phyloP scores from a whole-genome alignment of 2,329 filamentous ascomycete genomes.

The Colletotrichum cuscutae region DNA sequence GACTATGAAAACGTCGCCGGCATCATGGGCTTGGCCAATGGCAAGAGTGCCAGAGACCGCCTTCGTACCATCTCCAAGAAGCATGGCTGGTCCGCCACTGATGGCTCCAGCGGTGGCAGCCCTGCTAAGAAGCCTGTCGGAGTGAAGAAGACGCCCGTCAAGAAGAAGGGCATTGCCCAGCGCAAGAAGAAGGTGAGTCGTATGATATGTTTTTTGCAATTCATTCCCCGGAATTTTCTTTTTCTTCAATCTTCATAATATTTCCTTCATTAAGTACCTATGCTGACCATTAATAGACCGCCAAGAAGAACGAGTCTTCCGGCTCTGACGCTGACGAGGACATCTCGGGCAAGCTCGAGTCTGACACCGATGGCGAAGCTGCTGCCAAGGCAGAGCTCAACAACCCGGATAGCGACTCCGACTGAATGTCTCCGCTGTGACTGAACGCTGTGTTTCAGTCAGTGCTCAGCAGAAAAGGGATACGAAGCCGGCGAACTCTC shows the following conservation, averaged over 20 bases:
- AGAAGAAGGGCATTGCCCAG: constrained; percentile 44
- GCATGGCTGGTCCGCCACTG: constrained; percentile 50
- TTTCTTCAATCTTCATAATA: no score
- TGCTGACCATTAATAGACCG: background rate
- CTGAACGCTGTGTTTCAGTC: background rate
- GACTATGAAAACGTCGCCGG: constrained; percentile 52
- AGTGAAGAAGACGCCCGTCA: constrained; percentile 46
- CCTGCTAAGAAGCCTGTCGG: constrained; percentile 37
- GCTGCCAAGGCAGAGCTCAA: constrained; percentile 3
- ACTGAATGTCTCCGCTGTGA: background rate
- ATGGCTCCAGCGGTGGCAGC: constrained; percentile 4
- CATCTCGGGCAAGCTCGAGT: constrained; percentile 18
- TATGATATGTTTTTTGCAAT: no score
- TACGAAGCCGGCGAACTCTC: no score
- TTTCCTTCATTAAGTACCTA: no score
- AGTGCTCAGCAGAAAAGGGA: background rate
- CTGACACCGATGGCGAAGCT: constrained; percentile 26
- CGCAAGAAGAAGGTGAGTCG: constrained; percentile 36
- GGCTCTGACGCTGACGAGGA: constrained; percentile 18
- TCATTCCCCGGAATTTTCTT: background rate
- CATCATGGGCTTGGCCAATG: constrained; percentile 47
- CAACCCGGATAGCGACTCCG: background rate
- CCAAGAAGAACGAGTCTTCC: background rate
- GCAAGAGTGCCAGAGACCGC: constrained; percentile 53
- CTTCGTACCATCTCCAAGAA: constrained; percentile 53